Percentiles rank a stretch among this genome's conserved stretches.
These are phyloP conservation scores for Barbarea vulgaris DNA, from an alignment of 345 rosid species.

Conservation along the genomic window DNA sequence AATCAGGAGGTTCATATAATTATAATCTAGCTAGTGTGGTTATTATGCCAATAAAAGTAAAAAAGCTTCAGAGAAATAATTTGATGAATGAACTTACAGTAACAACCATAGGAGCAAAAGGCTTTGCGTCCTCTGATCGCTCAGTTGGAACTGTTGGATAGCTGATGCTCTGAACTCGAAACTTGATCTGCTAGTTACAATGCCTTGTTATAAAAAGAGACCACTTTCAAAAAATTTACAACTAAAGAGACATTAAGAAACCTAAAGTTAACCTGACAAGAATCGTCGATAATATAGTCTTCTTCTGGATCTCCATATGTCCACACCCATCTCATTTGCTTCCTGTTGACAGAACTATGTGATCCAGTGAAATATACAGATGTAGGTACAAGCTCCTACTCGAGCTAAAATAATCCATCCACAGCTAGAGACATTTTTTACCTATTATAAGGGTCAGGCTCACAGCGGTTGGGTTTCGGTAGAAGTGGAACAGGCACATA, in stretches of 20 bases:
- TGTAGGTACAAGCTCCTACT: background rate
- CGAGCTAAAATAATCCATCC: background rate
- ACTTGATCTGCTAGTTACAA: conserved; percentile 61
- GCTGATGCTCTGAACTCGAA: conserved; percentile 59
- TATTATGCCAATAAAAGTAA: background rate
- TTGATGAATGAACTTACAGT: conserved; percentile 56
- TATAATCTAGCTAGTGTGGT: background rate
- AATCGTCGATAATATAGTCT: conserved; percentile 56
- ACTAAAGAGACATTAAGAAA: background rate
- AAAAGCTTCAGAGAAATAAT: background rate
- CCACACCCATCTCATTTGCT: conserved; percentile 79
- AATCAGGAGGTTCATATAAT: background rate
- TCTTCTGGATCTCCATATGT: conserved; percentile 36
- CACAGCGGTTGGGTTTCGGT: conserved; percentile 52
- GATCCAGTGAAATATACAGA: conserved; percentile 5
- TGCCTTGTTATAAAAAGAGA: conserved; percentile 1
- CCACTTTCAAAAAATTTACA: background rate
- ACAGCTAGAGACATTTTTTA: conserved; percentile 24
- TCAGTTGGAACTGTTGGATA: conserved; percentile 74
- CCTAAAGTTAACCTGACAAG: conserved; percentile 54
- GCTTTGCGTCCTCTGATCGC: conserved; percentile 58
- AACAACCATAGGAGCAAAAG: conserved; percentile 90
- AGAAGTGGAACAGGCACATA: conserved; percentile 61
- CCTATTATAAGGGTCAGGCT: conserved; percentile 60
- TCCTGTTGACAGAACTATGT: conserved; percentile 43